Evolutionary conservation across 768 basidiomycete genomes (phyloP).

Genomic region (Ramaria rubella): DNA sequence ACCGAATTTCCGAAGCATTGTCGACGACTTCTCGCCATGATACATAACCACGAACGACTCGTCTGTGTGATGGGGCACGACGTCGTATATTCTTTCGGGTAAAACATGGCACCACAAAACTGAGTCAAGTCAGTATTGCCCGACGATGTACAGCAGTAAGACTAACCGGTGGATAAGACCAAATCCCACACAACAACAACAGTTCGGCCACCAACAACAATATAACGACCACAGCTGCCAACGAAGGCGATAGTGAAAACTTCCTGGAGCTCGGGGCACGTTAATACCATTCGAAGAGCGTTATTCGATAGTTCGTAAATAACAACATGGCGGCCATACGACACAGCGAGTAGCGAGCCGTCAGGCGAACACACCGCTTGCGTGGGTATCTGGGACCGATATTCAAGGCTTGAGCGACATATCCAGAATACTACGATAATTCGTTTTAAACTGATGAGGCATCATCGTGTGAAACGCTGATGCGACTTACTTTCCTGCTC

Average conservation of each 20-base stretch:
- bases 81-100: constrained; percentile 30
- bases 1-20: constrained; percentile 41
- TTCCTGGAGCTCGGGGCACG: constrained; percentile 46
- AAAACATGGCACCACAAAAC: constrained; percentile 54
- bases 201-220: constrained; percentile 45
- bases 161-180: constrained; percentile 52
- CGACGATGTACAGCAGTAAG: background rate
- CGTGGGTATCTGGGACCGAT: constrained; percentile 60
- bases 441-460: too few species aligned
- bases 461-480: background rate
- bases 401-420: constrained; percentile 63
- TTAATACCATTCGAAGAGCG: constrained; percentile 51
- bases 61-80: constrained; percentile 51
- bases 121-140: constrained; percentile 22
- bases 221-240: constrained; percentile 62
- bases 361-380: constrained; percentile 78
- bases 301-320: constrained; percentile 70
- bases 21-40: constrained; percentile 19
- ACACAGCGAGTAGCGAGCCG: constrained; percentile 74
- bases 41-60: constrained; percentile 58
- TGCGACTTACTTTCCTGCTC: constrained; percentile 43
- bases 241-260: constrained; percentile 52
- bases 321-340: constrained; percentile 57
- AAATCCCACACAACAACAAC: constrained; percentile 71
- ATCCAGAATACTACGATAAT: constrained; percentile 64